These are phyloP conservation scores for Trichoderma guizhouense DNA, from an alignment of 2,329 filamentous ascomycete species.

Conservation along the genomic window DNA sequence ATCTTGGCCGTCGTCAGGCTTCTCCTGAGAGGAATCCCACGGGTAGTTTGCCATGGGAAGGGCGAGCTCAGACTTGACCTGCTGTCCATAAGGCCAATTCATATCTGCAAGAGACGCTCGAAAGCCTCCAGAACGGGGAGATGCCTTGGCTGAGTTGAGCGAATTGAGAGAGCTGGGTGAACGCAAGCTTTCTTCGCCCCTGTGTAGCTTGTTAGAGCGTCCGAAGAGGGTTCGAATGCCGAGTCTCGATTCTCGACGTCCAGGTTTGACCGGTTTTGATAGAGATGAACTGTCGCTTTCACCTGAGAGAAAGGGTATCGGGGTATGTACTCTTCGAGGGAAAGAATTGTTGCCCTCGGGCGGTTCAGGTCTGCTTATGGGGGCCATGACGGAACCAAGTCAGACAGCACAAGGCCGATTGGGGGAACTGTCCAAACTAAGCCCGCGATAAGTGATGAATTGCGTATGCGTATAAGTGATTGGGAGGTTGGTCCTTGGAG, in stretches of 20 bases:
- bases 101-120: conserved; percentile 47
- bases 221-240: conserved; percentile 52
- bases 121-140: conserved; percentile 36
- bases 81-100: conserved; percentile 40
- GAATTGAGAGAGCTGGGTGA: conserved; percentile 22
- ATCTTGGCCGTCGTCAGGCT: conserved; percentile 19
- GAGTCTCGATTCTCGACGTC: conserved; percentile 50
- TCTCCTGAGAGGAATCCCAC: conserved; percentile 5
- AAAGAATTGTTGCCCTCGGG: conserved; percentile 18
- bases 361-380: conserved; percentile 17
- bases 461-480: not conserved
- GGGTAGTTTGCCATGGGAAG: conserved; percentile 7
- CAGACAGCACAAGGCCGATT: not conserved
- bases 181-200: conserved; percentile 32
- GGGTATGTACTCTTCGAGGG: not conserved
- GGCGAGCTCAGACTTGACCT: conserved; percentile 23
- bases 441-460: not conserved
- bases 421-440: not conserved
- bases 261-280: conserved; percentile 41
- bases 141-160: conserved; percentile 23
- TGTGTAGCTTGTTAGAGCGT: conserved; percentile 38
- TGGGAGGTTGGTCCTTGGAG: not conserved
- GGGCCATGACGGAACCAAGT: conserved; percentile 27
- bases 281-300: conserved; percentile 30
- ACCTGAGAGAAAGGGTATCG: conserved; percentile 3